Base-by-base conservation (phyloP, 2,329 filamentous ascomycete species). In the Ciborinia camelliae region DNA sequence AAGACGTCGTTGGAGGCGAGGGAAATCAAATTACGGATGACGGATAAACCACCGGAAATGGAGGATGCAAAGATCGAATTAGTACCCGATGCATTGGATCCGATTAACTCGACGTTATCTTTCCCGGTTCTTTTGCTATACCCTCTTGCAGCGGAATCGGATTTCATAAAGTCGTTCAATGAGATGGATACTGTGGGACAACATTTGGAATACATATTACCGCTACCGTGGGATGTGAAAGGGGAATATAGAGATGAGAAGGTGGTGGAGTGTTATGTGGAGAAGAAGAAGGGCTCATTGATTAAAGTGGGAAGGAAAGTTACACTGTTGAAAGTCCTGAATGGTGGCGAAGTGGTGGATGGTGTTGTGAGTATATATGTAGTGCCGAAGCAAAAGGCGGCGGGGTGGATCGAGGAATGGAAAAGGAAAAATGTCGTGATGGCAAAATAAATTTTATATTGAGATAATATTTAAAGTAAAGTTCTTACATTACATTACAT, bases 251-350 rank as follows among this genome's bases (percentile, higher is more conserved):
- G 79, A 0, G 71, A 82, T 1, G 80, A 81, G 0, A 80, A 78
- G 0, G 91, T 97, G 0, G 91, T 97, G 5, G 92, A 97, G 71
- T 95, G 91, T 73, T 98, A 91, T 76, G 89, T 96, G 81, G 92
- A 97, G 80, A 98, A 92, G 0, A 78, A 79, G 4, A 80, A 81
- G 0, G 92, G 92, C 0, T 92, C 93, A 0, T 76, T 99, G 72
- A 86, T 97, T 72, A 97, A 96, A 79, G 88, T 93, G 28, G 94
- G 95, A 55, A 93, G 91, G 83, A 95, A 94, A 74, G 82, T 95
- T 68, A 81, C 86, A 26, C 76, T 98, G 70, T 77, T 92, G 59
- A 90, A 92, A 79, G 84, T 94, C 37, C 77, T 98, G 68, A 81
- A 81, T 10, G 86, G 85, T 10, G 92, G 90, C 8, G 93, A 96